These are phyloP conservation scores for Aristolochia fimbriata DNA, from an alignment of 164 flowering plant genomes.

Conservation along the genomic window DNA sequence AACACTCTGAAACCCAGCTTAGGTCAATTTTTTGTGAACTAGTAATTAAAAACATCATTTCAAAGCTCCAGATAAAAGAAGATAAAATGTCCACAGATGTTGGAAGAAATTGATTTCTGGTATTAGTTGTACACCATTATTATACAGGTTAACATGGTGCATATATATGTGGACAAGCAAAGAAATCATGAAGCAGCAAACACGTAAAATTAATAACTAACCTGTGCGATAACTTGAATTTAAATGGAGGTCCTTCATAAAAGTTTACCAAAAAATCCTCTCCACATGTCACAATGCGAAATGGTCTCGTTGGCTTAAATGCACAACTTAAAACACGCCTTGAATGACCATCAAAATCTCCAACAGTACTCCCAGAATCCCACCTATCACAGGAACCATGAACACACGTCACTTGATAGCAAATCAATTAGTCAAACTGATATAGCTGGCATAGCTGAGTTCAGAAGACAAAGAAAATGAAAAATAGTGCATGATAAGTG, in stretches of 20 bases:
- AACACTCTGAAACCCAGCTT: too few relatives aligned
- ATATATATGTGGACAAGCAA: neutral
- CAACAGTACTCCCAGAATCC: constrained; percentile 95
- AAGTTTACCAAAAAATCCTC: constrained; percentile 94
- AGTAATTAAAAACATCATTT: too few relatives aligned
- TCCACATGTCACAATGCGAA: constrained; percentile 91
- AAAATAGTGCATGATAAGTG: too few relatives aligned
- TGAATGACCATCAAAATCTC: constrained; percentile 97
- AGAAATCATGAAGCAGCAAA: neutral
- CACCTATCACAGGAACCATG: constrained; percentile 44
- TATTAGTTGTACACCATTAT: too few relatives aligned
- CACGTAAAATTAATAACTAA: constrained; percentile 12
- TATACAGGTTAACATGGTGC: too few relatives aligned
- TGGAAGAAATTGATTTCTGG: too few relatives aligned
- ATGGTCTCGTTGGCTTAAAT: constrained; percentile 92
- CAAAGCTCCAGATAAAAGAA: too few relatives aligned
- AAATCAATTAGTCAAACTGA: neutral
- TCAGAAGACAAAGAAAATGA: neutral
- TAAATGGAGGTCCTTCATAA: constrained; percentile 99
- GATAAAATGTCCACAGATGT: too few relatives aligned
- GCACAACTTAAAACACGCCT: constrained; percentile 86
- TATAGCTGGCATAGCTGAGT: too few relatives aligned
- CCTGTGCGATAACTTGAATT: constrained; percentile 90
- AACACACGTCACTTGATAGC: neutral
- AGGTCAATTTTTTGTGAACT: too few relatives aligned